These are phyloP conservation scores for Hirsutella rhossiliensis DNA, from an alignment of 2,329 filamentous ascomycete species.

Conservation along the genomic window DNA sequence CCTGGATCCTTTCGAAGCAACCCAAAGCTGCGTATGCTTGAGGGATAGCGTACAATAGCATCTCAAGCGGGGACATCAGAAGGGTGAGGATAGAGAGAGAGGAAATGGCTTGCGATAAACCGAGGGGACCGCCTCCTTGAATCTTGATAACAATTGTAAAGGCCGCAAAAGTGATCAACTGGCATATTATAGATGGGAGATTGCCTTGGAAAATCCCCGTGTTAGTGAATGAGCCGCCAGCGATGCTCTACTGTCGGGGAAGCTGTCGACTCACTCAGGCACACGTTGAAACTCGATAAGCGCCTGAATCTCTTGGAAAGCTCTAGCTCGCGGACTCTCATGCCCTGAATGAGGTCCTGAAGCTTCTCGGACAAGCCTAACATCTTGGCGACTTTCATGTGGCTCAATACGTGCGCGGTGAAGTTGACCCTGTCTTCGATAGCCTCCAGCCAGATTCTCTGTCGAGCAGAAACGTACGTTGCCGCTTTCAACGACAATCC, in stretches of 20 bases:
- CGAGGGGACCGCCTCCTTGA: no score
- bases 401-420: not conserved
- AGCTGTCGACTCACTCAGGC: not conserved
- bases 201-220: not conserved
- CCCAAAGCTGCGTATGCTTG: not conserved
- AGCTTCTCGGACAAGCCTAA: not conserved
- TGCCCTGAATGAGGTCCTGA: not conserved
- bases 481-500: no score
- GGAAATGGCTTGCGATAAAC: not conserved
- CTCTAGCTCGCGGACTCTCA: not conserved
- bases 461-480: not conserved
- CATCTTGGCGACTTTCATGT: not conserved
- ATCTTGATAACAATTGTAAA: not conserved
- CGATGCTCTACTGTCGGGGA: no score
- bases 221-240: no score
- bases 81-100: not conserved
- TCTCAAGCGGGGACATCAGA: not conserved
- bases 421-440: not conserved
- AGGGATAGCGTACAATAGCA: not conserved
- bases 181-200: no score
- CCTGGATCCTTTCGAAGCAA: not conserved
- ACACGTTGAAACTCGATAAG: not conserved
- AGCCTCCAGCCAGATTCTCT: not conserved
- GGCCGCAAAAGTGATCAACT: not conserved
- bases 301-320: not conserved